Evolutionary conservation across 768 basidiomycete genomes (phyloP), one percentile per base, ranked within the genome.

Genomic region (Arthromyces matolae): DNA sequence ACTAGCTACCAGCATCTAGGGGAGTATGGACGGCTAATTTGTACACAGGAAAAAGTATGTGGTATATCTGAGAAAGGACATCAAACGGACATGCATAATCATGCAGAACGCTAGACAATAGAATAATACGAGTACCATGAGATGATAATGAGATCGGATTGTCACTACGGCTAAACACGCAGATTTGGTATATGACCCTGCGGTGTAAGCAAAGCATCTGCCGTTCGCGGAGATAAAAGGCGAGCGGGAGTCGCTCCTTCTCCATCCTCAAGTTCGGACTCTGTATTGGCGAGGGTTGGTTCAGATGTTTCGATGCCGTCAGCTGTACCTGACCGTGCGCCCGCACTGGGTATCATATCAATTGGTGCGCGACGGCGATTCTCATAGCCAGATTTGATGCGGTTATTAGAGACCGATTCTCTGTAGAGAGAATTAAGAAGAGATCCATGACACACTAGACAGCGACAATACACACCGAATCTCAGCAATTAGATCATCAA

Each of bases 391-490:
- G 88, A 89, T 61, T 89, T 89, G 61, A 93, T 69, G 33, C 89
- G 82, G 65, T 93, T 91, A 60, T 91, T 93, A 12, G 86, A 83
- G 3, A 83, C 81, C 16, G 81, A 78, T 66, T 92, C 89, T 39
- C 89, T 91, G 66, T 32, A 40, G 36, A 40, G 23, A 45, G 27
- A 49, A 45, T 28, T 32, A 47, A 52, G 45, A 32, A 42, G 39
- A 28, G 20, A 16, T n/a, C n/a, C 8, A 37, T 13, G 25, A 29
- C 37, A 35, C 52, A 19, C 28, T 39, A 40, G 23, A 48, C 10
- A 5, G 16, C 12, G 18, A 12, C 2, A 41, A 27, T 35, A 64
- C 75, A 38, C 55, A 89, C 88, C 88, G 73, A 56, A 89, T 89
- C 63, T 89, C 86, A 16, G 87, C 87, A 57, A 89, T 84, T 38